Evolutionary conservation across 768 basidiomycete species (phyloP), one percentile per base, ranked within the genome.

Genomic region (Daedalea quercina): DNA sequence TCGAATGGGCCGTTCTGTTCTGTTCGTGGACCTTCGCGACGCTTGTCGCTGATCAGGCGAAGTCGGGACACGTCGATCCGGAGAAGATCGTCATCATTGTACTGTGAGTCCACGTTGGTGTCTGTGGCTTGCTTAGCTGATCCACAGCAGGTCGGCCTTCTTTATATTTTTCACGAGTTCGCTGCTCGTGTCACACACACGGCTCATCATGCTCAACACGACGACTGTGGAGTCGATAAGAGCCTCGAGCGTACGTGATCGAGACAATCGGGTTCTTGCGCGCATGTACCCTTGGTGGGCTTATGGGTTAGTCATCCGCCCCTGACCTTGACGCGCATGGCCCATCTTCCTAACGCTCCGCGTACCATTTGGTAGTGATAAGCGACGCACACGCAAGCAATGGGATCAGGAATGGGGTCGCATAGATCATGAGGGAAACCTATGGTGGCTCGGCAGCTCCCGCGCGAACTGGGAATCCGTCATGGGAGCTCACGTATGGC

Each of bases 341-440:
- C 6, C 11, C 6, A 31, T 4, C 11, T 31, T 31, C 6, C 28
- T 31, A 40, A 40, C 48, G 8, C 35, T 23, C 17, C 26, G 11
- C n/a, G 12, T 28, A 26, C 34, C 34, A 47, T 47, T n/a, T 4
- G 26, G 40, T 64, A 86, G 85, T 22, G 77, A 71, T 2, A 85
- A 78, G 56, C 70, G 69, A 31, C 66, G 63, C 31, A 77, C 73
- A 17, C 64, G 62, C 41, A 67, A 62, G 33, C 67, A 73, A 42
- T 94, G 89, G 85, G 81, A 91, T 57, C 68, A 70, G 23, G 92
- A 94, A 60, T 97, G 90, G 88, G 94, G 94, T 0, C 68, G 74
- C 25, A 71, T 88, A 0, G 72, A 76, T 7, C 79, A 73, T 26
- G 94, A 94, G 63, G 92, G 87, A 0, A 84, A 93, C 63, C 67